Evolutionary conservation across 2,329 filamentous ascomycete species (phyloP).

Genomic region (Hypomyces perniciosus): DNA sequence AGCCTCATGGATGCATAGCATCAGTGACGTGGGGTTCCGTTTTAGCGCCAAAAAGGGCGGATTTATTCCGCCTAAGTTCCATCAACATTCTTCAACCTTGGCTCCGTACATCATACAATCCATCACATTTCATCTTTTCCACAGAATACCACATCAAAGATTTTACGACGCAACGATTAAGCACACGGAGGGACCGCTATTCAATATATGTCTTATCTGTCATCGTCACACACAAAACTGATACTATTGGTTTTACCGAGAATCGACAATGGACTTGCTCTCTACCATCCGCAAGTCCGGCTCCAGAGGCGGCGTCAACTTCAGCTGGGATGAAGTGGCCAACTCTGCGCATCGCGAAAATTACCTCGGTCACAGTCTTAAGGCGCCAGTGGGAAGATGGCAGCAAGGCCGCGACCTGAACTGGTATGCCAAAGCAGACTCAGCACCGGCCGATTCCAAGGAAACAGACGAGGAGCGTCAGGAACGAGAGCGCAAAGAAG

Average conservation of each 20-base stretch:
- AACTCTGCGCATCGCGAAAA: constrained; percentile 82
- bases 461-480: constrained; percentile 55
- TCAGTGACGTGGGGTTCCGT: constrained; percentile 12
- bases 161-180: background rate
- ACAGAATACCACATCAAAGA: background rate
- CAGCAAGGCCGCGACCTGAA: constrained; percentile 66
- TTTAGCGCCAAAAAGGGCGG: constrained; percentile 18
- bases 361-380: constrained; percentile 82
- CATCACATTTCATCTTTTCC: background rate
- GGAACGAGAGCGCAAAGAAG: constrained; percentile 62
- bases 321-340: constrained; percentile 94
- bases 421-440: constrained; percentile 57
- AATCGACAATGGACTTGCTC: constrained; percentile 75
- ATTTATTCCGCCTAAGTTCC: constrained; percentile 10
- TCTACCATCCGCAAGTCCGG: constrained; percentile 86
- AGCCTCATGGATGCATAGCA: constrained; percentile 1
- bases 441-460: constrained; percentile 35
- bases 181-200: background rate
- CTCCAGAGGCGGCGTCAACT: constrained; percentile 88
- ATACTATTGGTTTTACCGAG: background rate
- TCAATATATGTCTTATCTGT: background rate
- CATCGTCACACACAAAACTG: background rate
- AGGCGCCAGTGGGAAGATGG: constrained; percentile 89
- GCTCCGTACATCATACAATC: background rate
- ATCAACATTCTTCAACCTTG: background rate